Conservation (phyloP, 2,329 filamentous ascomycete species). For the Chrysoporthe cubensis region DNA sequence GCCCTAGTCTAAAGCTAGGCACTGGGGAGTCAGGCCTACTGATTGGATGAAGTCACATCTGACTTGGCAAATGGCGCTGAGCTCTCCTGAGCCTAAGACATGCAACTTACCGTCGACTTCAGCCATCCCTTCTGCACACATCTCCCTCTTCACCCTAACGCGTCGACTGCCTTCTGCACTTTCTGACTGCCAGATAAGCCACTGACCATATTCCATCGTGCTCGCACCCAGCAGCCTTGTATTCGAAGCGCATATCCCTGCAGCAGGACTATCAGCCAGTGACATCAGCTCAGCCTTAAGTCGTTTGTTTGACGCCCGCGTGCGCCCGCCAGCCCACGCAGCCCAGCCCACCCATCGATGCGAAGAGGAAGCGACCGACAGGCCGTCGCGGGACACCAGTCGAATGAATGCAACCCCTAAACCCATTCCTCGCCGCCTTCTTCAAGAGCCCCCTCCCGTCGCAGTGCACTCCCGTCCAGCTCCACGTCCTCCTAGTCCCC, state of each 20-base stretch:
- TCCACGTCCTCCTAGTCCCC: slow-evolving; percentile 92
- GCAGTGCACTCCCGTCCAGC: slow-evolving; percentile 89
- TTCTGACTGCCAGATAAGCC: neutral
- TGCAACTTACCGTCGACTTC: neutral
- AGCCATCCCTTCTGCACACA: slow-evolving; percentile 11
- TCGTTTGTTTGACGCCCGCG: slow-evolving; percentile 15
- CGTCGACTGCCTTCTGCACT: neutral
- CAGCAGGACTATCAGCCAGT: neutral
- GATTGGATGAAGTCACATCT: slow-evolving; percentile 22
- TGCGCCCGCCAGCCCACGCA: neutral
- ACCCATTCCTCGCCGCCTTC: slow-evolving; percentile 97
- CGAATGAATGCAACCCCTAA: slow-evolving; percentile 90
- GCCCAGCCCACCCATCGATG: slow-evolving; percentile 23
- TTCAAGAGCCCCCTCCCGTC: slow-evolving; percentile 91
- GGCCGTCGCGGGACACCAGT: slow-evolving; percentile 30
- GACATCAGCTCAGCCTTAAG: neutral
- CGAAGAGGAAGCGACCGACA: slow-evolving; percentile 22
- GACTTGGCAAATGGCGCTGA: slow-evolving; percentile 8
- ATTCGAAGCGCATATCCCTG: neutral
- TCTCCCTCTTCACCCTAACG: neutral
- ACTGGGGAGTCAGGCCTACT: slow-evolving; percentile 6
- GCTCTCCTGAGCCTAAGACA: slow-evolving; percentile 13
- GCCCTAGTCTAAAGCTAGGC: neutral
- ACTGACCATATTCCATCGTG: neutral
- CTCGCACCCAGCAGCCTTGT: neutral